Conservation (phyloP, 148 eudicot species). For the Cornus suecica region DNA sequence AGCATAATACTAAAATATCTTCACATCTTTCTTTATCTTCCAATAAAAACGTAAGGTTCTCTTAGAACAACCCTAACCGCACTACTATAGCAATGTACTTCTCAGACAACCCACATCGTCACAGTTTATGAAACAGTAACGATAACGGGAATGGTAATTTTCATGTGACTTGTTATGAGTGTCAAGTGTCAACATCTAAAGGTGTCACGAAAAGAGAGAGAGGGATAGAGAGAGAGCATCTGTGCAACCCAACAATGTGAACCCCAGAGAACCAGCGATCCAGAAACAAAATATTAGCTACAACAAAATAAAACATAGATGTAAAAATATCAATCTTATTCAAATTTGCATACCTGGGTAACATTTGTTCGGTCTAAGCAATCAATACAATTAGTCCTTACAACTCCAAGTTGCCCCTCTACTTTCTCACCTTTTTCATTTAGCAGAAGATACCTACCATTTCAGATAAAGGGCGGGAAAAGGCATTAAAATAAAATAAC, state of each 20-base stretch:
- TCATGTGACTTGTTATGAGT: neutral
- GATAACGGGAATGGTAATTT: neutral
- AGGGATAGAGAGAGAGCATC: neutral
- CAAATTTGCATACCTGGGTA: slow-evolving; percentile 61
- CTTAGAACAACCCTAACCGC: neutral
- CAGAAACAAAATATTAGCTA: slow-evolving; percentile 3
- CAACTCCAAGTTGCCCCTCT: slow-evolving; percentile 81
- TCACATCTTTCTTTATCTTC: neutral
- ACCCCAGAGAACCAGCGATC: neutral
- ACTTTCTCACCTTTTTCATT: slow-evolving; percentile 82
- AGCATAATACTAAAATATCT: neutral
- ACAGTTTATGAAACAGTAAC: neutral
- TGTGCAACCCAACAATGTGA: neutral
- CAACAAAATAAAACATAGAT: neutral
- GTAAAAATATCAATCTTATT: neutral
- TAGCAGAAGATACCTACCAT: slow-evolving; percentile 73
- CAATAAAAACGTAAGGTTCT: neutral
- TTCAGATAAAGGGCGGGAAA: slow-evolving; percentile 4
- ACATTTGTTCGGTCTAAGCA: slow-evolving; percentile 99
- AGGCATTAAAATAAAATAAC: neutral
- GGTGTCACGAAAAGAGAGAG: neutral
- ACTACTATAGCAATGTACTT: neutral
- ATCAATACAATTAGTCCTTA: slow-evolving; percentile 93
- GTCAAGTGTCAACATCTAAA: neutral
- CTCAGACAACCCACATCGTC: neutral